These are phyloP conservation scores for Hanseniaspora uvarum DNA, from an alignment of 1,139 yeast genomes.

Conservation along the genomic window DNA sequence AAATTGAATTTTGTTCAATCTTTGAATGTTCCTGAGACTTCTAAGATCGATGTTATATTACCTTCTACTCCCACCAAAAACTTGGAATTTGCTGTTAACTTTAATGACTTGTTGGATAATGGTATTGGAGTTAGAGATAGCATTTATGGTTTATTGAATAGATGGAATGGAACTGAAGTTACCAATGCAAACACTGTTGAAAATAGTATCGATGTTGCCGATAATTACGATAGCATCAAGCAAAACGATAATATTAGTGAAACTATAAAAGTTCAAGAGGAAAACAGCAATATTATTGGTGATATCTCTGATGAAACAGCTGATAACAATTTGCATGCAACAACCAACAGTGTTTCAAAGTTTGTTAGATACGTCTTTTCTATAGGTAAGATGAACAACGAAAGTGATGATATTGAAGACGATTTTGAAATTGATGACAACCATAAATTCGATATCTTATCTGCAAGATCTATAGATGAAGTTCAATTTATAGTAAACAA, in stretches of 20 bases:
- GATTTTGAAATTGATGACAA: not conserved
- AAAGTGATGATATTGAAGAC: constrained; percentile 13
- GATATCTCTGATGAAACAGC: constrained; percentile 16
- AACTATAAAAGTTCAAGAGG: too few relatives aligned
- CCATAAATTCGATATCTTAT: constrained; percentile 53
- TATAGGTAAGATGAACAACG: constrained; percentile 30
- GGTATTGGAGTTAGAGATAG: constrained; percentile 14
- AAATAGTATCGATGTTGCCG: not conserved
- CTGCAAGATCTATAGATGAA: constrained; percentile 73
- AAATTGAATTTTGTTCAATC: constrained; percentile 27
- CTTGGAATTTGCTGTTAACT: constrained; percentile 38
- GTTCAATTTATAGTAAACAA: constrained; percentile 37
- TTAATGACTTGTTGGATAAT: constrained; percentile 7
- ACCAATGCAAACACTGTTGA: not conserved
- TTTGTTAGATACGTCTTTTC: constrained; percentile 36
- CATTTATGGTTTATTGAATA: constrained; percentile 15
- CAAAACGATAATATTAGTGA: too few relatives aligned
- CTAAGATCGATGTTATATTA: constrained; percentile 39
- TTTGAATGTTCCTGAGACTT: constrained; percentile 32
- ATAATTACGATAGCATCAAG: too few relatives aligned
- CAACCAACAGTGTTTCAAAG: constrained; percentile 29
- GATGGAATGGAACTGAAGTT: constrained; percentile 4
- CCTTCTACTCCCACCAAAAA: constrained; percentile 65
- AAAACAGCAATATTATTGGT: not conserved
- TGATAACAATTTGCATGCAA: constrained; percentile 23